These are phyloP conservation scores for Zhuliangozyma parablackwelliae DNA, from an alignment of 1,139 yeast species.

Conservation along the genomic window DNA sequence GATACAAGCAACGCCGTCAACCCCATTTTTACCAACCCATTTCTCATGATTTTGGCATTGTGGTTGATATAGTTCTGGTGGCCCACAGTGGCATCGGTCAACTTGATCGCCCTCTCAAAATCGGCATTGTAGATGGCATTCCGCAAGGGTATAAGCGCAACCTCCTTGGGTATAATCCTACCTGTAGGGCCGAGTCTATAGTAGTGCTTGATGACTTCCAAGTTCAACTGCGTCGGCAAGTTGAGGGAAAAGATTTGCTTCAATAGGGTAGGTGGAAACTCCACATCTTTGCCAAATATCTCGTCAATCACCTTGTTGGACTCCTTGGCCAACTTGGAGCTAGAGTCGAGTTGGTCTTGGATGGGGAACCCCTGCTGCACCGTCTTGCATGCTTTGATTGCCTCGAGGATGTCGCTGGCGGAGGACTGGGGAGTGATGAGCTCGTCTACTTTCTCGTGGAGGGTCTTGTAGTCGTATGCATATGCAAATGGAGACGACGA, in stretches of 20 bases:
- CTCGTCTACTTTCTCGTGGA: constrained; percentile 5
- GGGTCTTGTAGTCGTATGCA: constrained; percentile 10
- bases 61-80: constrained; percentile 43
- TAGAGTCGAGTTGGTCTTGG: constrained; percentile 10
- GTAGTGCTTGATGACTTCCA: constrained; percentile 28
- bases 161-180: constrained; percentile 32
- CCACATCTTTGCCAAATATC: constrained; percentile 18
- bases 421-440: constrained; percentile 6
- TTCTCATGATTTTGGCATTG: constrained; percentile 25
- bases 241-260: constrained; percentile 28
- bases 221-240: constrained; percentile 27
- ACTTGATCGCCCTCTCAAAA: constrained; percentile 49
- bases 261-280: constrained; percentile 22
- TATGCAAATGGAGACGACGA: constrained; percentile 10
- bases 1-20: constrained; percentile 34
- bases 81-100: constrained; percentile 62
- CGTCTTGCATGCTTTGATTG: constrained; percentile 20
- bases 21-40: constrained; percentile 26
- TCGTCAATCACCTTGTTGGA: constrained; percentile 11
- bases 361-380: constrained; percentile 13
- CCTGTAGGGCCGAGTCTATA: constrained; percentile 32
- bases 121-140: constrained; percentile 57
- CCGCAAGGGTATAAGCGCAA: constrained; percentile 62
- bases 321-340: constrained; percentile 16
- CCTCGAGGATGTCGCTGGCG: constrained; percentile 6